A percentile compares a stretch with the other conserved stretches of the same genome.
These are phyloP conservation scores for Tanacetum coccineum DNA, from an alignment of 129 eudicot species.

Conservation along the genomic window DNA sequence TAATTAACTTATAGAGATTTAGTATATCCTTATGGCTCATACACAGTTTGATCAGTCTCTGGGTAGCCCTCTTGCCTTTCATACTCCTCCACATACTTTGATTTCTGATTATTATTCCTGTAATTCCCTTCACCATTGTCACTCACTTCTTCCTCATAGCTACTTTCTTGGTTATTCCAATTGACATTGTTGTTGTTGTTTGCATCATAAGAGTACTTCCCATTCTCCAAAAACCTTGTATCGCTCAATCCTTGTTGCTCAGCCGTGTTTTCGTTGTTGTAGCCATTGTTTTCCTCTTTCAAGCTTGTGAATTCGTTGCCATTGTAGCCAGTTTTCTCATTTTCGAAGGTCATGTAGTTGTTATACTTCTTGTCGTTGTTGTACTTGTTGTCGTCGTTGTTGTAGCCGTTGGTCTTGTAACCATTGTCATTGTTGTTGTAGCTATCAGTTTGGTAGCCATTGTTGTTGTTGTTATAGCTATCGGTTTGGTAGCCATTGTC, in stretches of 20 bases:
- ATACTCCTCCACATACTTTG: conserved; percentile 70
- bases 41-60: conserved; percentile 18
- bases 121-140: conserved; percentile 40
- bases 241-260: conserved; percentile 65
- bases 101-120: conserved; percentile 29
- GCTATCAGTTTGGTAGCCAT: too few species aligned
- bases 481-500: too few species aligned
- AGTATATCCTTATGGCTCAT: conserved; percentile 25
- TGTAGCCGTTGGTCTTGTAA: too few species aligned
- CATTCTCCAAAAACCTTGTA: conserved; percentile 49
- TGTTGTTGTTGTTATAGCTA: too few species aligned
- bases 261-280: conserved; percentile 19
- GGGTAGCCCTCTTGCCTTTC: conserved; percentile 59
- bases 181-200: conserved; percentile 20
- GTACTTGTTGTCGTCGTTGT: too few species aligned
- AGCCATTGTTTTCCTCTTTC: conserved; percentile 19
- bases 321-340: conserved; percentile 28
- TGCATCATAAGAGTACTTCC: conserved; percentile 36
- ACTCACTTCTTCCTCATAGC: conserved; percentile 31
- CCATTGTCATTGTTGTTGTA: conserved; percentile 24
- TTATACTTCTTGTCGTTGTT: conserved; percentile 15
- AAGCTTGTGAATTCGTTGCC: conserved; percentile 25
- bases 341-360: conserved; percentile 19
- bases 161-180: conserved; percentile 24
- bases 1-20: conserved; percentile 17